Base-by-base conservation (phyloP, 2,329 filamentous ascomycete species). In the Coccinonectria pachysandricola region DNA sequence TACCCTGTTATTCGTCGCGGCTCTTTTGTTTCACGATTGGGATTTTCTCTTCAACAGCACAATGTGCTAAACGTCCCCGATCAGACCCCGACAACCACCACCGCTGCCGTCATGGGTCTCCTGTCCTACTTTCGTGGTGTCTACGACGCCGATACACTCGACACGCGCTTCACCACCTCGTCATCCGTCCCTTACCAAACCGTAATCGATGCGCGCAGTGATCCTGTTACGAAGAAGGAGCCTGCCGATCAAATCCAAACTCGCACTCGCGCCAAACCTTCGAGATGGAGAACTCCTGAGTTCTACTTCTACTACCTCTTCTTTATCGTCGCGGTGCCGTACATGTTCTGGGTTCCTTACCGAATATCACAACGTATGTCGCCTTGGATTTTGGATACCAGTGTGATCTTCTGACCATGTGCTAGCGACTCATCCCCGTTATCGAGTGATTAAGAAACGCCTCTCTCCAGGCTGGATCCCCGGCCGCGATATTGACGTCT, bases 271-370 rank as follows among this genome's bases (percentile, higher is more conserved):
- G 66, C 54, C 29, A 64, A 70, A 35, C 71, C 75, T 18, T 70
- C 87, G 21, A 79, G 71, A 75, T 98, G 88, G 88, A 73, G 68
- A 13, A 92, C 86, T 0, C 68, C 70, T 3, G 91, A 98, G 57
- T 96, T 91, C 60, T 79, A 74, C 50, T 43, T 86, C 28, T 96
- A 98, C 60, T 80, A 77, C 42, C 24, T 79, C 12, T 57, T 83
- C 39, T 71, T 95, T 43, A 35, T 67, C 15, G 49, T 71, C 5
- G 65, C 64, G 29, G 65, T 96, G 14, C 84, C 85, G 7, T 69
- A 76, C 45, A 98, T 98, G 87, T 85, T 94, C 57, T 93, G 85
- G 64, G 66, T 79, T n/a, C 78, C 80, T 7, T 82, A 86, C 41
- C 73, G 83, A 57, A 85, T 93, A 23, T 98, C 91, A 13, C 71